These are phyloP conservation scores for Lindgomyces ingoldianus DNA, from an alignment of 495 filamentous ascomycete species.

Conservation along the genomic window DNA sequence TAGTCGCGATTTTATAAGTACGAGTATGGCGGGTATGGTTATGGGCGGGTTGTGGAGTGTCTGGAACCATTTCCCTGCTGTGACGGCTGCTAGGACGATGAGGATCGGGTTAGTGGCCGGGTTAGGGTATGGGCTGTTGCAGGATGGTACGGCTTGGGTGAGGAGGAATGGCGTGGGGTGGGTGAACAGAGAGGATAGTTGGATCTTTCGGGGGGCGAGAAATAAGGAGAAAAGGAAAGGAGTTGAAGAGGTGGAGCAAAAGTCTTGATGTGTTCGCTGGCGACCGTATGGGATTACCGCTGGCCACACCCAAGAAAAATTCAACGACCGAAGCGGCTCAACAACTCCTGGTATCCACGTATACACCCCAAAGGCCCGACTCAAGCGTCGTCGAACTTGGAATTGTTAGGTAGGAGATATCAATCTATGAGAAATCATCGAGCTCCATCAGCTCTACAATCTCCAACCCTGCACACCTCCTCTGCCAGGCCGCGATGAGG, in stretches of 20 bases:
- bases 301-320: too few species aligned
- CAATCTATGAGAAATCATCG: too few species aligned
- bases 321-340: too few species aligned
- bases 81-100: conserved; percentile 79
- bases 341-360: too few species aligned
- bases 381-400: too few species aligned
- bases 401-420: too few species aligned
- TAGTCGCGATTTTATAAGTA: conserved; percentile 70
- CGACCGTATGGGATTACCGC: too few species aligned
- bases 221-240: conserved; percentile 7
- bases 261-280: too few species aligned
- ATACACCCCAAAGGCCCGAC: too few species aligned
- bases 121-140: conserved; percentile 74
- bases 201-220: conserved; percentile 19
- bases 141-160: conserved; percentile 66
- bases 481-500: too few species aligned
- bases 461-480: too few species aligned
- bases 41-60: conserved; percentile 84
- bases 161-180: conserved; percentile 39
- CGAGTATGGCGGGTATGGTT: conserved; percentile 74
- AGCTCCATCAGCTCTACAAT: too few species aligned
- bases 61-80: conserved; percentile 78
- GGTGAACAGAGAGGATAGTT: conserved; percentile 12
- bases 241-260: not conserved
- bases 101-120: conserved; percentile 77